Percentiles rank a stretch among this genome's conserved stretches.
Evolutionary conservation across 805 yeast species (phyloP).

Genomic region (Jamesozyma lodderae): DNA sequence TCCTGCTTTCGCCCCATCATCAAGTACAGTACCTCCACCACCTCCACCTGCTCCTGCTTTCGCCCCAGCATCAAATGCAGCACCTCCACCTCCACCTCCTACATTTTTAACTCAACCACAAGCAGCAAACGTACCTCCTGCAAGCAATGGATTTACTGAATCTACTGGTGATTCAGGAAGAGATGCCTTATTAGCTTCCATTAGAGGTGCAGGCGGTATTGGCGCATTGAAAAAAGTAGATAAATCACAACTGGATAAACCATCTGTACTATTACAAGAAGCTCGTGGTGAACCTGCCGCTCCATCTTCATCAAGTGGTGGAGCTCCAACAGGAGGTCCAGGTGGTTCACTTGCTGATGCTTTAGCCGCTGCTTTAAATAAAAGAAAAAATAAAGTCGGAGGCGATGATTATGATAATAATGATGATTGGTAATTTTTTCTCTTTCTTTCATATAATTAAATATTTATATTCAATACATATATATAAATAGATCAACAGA

Average conservation of each 20-base stretch:
- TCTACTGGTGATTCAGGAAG: constrained; percentile 46
- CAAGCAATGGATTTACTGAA: constrained; percentile 12
- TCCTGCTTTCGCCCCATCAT: constrained; percentile 1
- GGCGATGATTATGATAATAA: constrained; percentile 78
- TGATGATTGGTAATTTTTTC: constrained; percentile 63
- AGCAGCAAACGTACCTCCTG: constrained; percentile 6
- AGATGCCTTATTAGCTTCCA: constrained; percentile 80
- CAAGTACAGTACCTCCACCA: constrained; percentile 9
- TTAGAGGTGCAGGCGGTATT: constrained; percentile 70
- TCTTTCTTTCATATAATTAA: neutral
- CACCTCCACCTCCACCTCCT: constrained; percentile 15
- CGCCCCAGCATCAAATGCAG: constrained; percentile 1
- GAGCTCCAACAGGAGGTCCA: constrained; percentile 35
- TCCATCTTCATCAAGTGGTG: constrained; percentile 16
- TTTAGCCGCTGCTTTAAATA: constrained; percentile 72
- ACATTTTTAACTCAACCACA: neutral
- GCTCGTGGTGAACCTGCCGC: constrained; percentile 49
- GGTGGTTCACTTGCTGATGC: constrained; percentile 77
- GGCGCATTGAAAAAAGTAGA: constrained; percentile 67
- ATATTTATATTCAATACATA: neutral
- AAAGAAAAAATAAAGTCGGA: constrained; percentile 79
- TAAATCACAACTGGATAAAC: constrained; percentile 72
- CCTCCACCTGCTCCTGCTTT: constrained; percentile 15
- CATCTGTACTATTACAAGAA: constrained; percentile 63
- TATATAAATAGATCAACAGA: neutral